Percentiles rank a stretch among this genome's conserved stretches.
Conservation (phyloP, 2,329 filamentous ascomycete genomes). For the Sphaerostilbella broomeana region DNA sequence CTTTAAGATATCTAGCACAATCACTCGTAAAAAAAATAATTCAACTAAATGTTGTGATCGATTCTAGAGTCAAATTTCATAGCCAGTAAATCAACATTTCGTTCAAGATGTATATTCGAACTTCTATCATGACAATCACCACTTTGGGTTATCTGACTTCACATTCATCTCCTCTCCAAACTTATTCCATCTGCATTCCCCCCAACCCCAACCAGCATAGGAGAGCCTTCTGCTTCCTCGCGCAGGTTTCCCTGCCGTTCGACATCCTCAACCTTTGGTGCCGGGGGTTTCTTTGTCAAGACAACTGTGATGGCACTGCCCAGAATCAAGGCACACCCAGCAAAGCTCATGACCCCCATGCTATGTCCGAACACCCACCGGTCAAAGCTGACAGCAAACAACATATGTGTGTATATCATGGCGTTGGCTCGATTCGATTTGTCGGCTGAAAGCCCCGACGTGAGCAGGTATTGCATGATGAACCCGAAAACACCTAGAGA, state of each 20-base stretch:
- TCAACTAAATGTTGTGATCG: too few species aligned
- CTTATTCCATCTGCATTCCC: slow-evolving; percentile 20
- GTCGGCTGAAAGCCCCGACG: slow-evolving; percentile 66
- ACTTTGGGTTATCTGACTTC: too few species aligned
- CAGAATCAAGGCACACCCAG: slow-evolving; percentile 46
- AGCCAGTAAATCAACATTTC: too few species aligned
- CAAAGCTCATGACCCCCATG: slow-evolving; percentile 43
- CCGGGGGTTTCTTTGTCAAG: slow-evolving; percentile 35
- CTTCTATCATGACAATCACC: too few species aligned
- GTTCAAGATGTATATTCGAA: too few species aligned
- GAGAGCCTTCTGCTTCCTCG: slow-evolving; percentile 31
- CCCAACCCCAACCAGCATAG: slow-evolving; percentile 33
- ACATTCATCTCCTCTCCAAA: slow-evolving; percentile 7
- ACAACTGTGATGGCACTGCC: slow-evolving; percentile 47
- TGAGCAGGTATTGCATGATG: slow-evolving; percentile 79
- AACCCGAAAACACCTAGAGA: slow-evolving; percentile 71
- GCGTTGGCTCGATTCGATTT: slow-evolving; percentile 53
- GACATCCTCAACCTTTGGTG: slow-evolving; percentile 25
- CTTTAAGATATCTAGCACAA: too few species aligned
- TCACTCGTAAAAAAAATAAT: too few species aligned
- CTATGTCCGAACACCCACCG: slow-evolving; percentile 44
- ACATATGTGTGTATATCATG: slow-evolving; percentile 54
- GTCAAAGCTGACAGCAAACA: slow-evolving; percentile 49
- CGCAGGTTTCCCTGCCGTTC: slow-evolving; percentile 27
- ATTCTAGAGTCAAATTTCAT: too few species aligned